Evolutionary conservation across 441 rosid genomes (phyloP).

Genomic region (Eruca vesicaria): DNA sequence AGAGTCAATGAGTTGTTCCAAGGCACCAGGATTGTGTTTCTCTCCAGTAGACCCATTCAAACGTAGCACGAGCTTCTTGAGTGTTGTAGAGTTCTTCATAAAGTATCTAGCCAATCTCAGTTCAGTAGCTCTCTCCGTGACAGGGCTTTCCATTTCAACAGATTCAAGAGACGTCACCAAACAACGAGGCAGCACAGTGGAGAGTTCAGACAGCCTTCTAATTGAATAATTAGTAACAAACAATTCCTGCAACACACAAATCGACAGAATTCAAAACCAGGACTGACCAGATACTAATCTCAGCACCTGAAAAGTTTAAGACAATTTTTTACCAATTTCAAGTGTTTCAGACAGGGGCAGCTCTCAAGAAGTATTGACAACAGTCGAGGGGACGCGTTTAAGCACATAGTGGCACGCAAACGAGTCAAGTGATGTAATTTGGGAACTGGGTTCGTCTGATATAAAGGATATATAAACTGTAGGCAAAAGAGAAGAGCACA

Average conservation of each 20-base stretch:
- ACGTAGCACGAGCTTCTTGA: slow-evolving; percentile 5
- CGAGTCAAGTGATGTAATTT: background rate
- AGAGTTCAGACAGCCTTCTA: too few species aligned
- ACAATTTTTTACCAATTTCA: background rate
- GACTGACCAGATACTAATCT: background rate
- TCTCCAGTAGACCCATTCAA: background rate
- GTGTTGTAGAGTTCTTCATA: slow-evolving; percentile 1
- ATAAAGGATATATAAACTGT: background rate
- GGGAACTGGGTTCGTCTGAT: background rate
- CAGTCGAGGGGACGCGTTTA: background rate
- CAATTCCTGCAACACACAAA: background rate
- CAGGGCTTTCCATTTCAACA: slow-evolving; percentile 7
- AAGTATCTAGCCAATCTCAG: slow-evolving; percentile 9
- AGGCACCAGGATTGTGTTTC: background rate
- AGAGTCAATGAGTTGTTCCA: slow-evolving; percentile 2
- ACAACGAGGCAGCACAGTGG: background rate
- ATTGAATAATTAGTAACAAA: background rate
- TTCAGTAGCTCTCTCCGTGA: background rate
- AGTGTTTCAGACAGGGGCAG: background rate
- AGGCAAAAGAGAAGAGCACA: background rate
- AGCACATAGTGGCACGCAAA: background rate
- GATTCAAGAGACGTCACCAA: slow-evolving; percentile 17
- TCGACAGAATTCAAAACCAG: background rate
- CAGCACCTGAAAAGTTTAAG: background rate
- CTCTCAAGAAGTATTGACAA: slow-evolving; percentile 5